These are phyloP conservation scores for Xylariales sp. DNA, from an alignment of 2,329 filamentous ascomycete genomes.

Conservation along the genomic window DNA sequence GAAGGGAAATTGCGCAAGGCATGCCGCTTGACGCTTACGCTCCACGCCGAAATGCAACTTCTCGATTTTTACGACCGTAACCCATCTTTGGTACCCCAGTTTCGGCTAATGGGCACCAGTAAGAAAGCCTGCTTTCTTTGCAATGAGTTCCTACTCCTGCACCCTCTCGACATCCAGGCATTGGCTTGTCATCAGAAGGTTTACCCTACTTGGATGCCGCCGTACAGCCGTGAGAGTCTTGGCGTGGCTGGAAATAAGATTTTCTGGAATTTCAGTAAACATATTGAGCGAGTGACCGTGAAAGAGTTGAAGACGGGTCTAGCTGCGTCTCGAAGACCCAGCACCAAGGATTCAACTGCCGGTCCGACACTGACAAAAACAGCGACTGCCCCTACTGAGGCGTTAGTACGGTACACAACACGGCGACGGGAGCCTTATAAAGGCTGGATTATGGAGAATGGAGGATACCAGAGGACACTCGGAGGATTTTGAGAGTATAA, in stretches of 20 bases:
- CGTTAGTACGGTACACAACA: not conserved
- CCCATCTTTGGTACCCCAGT: constrained; percentile 10
- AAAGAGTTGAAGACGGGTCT: not conserved
- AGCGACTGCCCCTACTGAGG: constrained; percentile 1
- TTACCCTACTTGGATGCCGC: constrained; percentile 17
- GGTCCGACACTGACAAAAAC: not conserved
- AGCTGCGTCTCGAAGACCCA: not conserved
- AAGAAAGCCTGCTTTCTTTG: constrained; percentile 22
- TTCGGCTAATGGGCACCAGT: constrained; percentile 19
- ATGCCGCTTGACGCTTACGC: constrained; percentile 13
- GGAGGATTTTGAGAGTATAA: not conserved
- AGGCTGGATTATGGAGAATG: not conserved
- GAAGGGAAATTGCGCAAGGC: constrained; percentile 13
- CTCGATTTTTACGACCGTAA: constrained; percentile 19
- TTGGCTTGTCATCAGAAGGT: constrained; percentile 21
- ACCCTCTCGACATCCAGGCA: constrained; percentile 13
- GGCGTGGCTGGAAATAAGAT: not conserved
- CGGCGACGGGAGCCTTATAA: not conserved
- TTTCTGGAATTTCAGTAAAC: not conserved
- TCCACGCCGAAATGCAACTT: constrained; percentile 20
- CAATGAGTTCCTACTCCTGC: constrained; percentile 13
- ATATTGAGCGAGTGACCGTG: not conserved
- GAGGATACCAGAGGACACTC: not conserved
- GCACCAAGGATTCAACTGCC: not conserved
- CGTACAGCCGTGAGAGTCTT: not conserved